A percentile compares a stretch with the other conserved stretches of the same genome.
Conservation (phyloP, 148 eudicot species). For the Rhododendron simsii region DNA sequence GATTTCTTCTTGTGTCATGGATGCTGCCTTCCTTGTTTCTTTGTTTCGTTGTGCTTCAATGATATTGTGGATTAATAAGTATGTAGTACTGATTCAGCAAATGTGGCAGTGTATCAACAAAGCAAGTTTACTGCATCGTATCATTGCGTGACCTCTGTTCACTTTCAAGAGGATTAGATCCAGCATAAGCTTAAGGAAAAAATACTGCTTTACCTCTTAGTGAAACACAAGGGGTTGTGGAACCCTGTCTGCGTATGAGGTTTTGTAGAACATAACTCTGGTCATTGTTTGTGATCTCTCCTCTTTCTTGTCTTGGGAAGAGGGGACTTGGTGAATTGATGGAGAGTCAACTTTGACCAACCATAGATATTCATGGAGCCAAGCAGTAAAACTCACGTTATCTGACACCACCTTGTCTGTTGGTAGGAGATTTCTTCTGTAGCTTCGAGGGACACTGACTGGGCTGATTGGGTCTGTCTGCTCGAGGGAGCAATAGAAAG, state of each 20-base stretch:
- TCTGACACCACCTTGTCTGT: not conserved
- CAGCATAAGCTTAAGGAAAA: not conserved
- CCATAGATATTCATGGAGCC: not conserved
- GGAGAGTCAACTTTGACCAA: not conserved
- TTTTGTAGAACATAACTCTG: not conserved
- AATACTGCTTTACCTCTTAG: not conserved
- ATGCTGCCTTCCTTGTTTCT: not conserved
- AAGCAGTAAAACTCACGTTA: not conserved
- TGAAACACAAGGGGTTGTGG: not conserved
- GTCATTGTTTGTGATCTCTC: not conserved
- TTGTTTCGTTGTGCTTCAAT: not conserved
- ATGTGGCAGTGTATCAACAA: not conserved
- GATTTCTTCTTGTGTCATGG: not conserved
- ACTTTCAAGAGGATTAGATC: not conserved
- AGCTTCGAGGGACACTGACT: not conserved
- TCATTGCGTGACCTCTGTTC: not conserved
- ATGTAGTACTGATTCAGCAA: not conserved
- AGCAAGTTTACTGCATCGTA: not conserved
- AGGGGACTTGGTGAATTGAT: not conserved
- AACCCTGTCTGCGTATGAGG: not conserved
- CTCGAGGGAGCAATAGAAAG: not conserved
- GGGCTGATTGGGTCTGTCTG: not conserved
- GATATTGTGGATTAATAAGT: not conserved
- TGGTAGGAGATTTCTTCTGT: not conserved
- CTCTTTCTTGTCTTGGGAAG: not conserved